phyloP scores from a whole-genome alignment of 2,329 filamentous ascomycete genomes.

The Arthrobotrys conoides region DNA sequence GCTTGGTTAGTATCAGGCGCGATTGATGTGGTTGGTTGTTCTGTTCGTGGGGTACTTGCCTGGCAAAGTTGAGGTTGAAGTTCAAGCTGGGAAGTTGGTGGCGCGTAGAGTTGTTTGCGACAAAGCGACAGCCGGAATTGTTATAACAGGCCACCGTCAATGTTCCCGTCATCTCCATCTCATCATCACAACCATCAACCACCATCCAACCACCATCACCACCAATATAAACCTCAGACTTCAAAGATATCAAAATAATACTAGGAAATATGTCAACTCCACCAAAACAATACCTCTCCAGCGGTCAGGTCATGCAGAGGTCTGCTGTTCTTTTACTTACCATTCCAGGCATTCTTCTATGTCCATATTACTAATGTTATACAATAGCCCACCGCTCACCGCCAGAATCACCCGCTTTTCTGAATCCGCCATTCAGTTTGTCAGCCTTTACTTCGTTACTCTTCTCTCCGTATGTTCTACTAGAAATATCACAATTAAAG shows the following conservation, averaged over 20 bases:
- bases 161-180: background rate
- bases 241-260: background rate
- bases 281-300: conserved; percentile 36
- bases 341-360: background rate
- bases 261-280: conserved; percentile 28
- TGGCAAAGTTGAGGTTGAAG: conserved; percentile 6
- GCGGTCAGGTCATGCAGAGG: conserved; percentile 48
- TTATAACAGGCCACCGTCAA: conserved; percentile 11
- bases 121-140: background rate
- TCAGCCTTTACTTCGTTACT: conserved; percentile 54
- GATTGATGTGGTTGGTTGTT: background rate
- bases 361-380: conserved; percentile 24
- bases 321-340: conserved; percentile 3
- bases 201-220: conserved; percentile 7
- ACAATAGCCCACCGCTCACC: conserved; percentile 47
- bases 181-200: conserved; percentile 20
- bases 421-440: conserved; percentile 54
- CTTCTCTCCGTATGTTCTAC: conserved; percentile 52
- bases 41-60: conserved; percentile 7
- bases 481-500: background rate
- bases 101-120: conserved; percentile 17
- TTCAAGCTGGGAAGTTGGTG: background rate
- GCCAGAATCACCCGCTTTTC: conserved; percentile 52
- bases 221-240: background rate
- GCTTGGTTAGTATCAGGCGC: background rate